These are phyloP conservation scores for Wickerhamiella allomyrinae DNA, from an alignment of 805 yeast genomes.

Conservation along the genomic window DNA sequence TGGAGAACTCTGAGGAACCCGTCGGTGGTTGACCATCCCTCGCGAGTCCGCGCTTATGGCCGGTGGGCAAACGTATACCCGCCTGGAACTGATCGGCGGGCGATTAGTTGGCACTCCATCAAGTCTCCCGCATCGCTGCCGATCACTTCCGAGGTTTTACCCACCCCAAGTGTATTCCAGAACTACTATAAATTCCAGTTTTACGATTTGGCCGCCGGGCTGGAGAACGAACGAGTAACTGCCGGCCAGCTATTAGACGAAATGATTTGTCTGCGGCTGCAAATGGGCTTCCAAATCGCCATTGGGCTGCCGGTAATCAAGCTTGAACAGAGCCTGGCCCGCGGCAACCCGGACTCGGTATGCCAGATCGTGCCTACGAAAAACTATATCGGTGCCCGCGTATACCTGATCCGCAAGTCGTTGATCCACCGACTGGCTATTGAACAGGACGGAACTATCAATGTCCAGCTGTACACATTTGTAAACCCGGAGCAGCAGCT, in stretches of 20 bases:
- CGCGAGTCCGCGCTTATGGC: constrained; percentile 50
- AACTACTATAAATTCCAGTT: constrained; percentile 64
- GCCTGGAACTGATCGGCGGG: constrained; percentile 43
- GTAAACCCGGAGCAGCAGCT: constrained; percentile 10
- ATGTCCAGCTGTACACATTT: constrained; percentile 55
- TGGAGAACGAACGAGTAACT: constrained; percentile 41
- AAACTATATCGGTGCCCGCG: constrained; percentile 40
- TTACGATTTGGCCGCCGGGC: constrained; percentile 47
- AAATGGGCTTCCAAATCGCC: constrained; percentile 84
- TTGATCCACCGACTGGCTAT: constrained; percentile 75
- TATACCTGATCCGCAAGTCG: constrained; percentile 64
- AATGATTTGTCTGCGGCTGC: constrained; percentile 70
- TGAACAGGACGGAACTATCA: constrained; percentile 56
- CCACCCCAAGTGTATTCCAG: constrained; percentile 52
- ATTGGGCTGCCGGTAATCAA: constrained; percentile 52
- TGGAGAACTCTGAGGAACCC: constrained; percentile 68
- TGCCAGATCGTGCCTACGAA: constrained; percentile 41
- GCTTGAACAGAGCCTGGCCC: constrained; percentile 47
- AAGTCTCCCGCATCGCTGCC: constrained; percentile 92
- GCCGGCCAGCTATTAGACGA: constrained; percentile 59
- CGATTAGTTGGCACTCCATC: constrained; percentile 84
- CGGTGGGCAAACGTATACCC: constrained; percentile 92
- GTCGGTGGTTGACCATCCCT: constrained; percentile 36
- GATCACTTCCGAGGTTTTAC: constrained; percentile 62
- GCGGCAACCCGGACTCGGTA: constrained; percentile 40